Evolutionary conservation across 2,329 filamentous ascomycete genomes (phyloP).

Genomic region (Ceratocystis eucalypticola): DNA sequence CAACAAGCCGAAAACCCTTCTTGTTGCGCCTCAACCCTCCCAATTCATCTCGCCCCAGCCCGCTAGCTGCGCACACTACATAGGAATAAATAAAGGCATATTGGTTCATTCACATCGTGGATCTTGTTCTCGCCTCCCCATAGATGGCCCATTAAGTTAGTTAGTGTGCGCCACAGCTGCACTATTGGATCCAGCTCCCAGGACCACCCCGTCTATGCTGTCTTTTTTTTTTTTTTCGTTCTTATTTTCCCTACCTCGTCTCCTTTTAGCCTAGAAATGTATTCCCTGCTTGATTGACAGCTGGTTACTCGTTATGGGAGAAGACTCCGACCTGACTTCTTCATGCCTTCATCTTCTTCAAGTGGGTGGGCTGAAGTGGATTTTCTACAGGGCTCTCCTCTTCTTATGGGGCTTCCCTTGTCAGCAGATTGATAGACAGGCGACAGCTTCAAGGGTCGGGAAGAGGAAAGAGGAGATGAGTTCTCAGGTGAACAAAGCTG

Average conservation of each 20-base stretch:
- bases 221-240: not conserved
- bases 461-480: not conserved
- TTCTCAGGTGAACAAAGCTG: not conserved
- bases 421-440: conserved; percentile 1
- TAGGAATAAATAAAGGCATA: no score
- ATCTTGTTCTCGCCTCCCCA: not conserved
- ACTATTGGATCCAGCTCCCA: conserved; percentile 5
- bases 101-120: not conserved
- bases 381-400: not conserved
- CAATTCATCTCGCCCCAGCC: not conserved
- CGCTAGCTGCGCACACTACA: not conserved
- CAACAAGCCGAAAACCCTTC: not conserved
- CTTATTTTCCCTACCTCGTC: not conserved
- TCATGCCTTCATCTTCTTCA: not conserved
- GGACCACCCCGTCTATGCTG: not conserved
- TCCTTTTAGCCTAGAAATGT: not conserved
- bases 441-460: not conserved
- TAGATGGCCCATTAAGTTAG: not conserved
- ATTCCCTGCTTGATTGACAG: not conserved
- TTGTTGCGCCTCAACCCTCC: not conserved
- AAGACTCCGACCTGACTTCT: not conserved
- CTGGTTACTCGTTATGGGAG: not conserved
- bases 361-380: not conserved
- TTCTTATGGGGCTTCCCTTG: not conserved
- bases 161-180: conserved; percentile 5